A percentile compares a stretch with the other conserved stretches of the same genome.
Evolutionary conservation across 164 flowering plant species (phyloP).

Genomic region (Malania oleifera): DNA sequence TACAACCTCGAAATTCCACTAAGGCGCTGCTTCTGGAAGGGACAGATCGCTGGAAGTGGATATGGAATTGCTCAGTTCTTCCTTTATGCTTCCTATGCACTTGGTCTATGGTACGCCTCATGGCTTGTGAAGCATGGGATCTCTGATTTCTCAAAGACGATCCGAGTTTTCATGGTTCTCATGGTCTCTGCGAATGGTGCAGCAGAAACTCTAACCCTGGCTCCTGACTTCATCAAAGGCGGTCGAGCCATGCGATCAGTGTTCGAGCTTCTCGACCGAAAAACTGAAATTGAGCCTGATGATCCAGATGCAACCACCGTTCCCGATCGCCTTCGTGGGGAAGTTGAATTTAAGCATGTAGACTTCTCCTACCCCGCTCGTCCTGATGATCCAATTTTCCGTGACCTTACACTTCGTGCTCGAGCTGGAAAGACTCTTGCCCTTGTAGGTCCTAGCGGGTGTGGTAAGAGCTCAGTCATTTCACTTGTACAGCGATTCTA

Average conservation of each 20-base stretch:
- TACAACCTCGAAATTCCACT: constrained; percentile 59
- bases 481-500: constrained; percentile 79
- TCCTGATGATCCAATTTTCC: constrained; percentile 70
- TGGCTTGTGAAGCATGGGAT: constrained; percentile 97
- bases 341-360: constrained; percentile 83
- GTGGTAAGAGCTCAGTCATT: constrained; percentile 91
- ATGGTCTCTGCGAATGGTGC: constrained; percentile 99
- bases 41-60: constrained; percentile 94
- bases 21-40: constrained; percentile 86
- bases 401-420: constrained; percentile 78
- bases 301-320: constrained; percentile 57
- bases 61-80: constrained; percentile 86
- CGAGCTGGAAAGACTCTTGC: constrained; percentile 92
- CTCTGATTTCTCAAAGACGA: constrained; percentile 93
- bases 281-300: constrained; percentile 92
- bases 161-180: constrained; percentile 96
- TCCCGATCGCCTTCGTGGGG: constrained; percentile 81
- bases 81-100: constrained; percentile 88
- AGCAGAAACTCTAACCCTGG: constrained; percentile 94
- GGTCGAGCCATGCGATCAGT: constrained; percentile 97
- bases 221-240: constrained; percentile 96
- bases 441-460: constrained; percentile 95
- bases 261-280: constrained; percentile 85
- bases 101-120: constrained; percentile 96
- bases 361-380: constrained; percentile 90